Evolutionary conservation across 257 asterid species (phyloP).

Genomic region (Linderniella brevidens): DNA sequence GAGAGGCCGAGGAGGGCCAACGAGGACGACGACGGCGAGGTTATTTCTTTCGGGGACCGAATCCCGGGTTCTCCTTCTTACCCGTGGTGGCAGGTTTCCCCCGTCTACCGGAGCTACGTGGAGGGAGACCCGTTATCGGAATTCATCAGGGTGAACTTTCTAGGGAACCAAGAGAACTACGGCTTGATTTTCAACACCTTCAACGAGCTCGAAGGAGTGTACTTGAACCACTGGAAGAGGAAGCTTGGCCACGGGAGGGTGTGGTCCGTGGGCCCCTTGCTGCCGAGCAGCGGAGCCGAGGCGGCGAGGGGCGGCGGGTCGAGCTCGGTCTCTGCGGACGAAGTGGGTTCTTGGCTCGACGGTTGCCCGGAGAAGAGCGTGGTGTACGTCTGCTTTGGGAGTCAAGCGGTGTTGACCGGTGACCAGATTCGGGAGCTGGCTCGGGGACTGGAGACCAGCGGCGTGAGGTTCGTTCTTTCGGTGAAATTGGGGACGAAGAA

Average conservation of each 20-base stretch:
- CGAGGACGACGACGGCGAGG: constrained; percentile 13
- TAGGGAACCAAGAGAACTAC: constrained; percentile 18
- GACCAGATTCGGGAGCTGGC: constrained; percentile 38
- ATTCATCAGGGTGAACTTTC: constrained; percentile 17
- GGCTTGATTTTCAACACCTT: constrained; percentile 49
- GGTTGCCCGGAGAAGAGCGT: constrained; percentile 26
- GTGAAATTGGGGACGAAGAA: constrained; percentile 30
- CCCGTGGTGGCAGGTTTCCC: constrained; percentile 79
- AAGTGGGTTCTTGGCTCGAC: constrained; percentile 42
- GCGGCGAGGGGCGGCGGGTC: constrained; percentile 34
- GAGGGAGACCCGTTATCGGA: constrained; percentile 30
- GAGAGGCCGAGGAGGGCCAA: constrained; percentile 20
- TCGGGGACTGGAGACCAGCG: constrained; percentile 38
- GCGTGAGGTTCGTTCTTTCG: constrained; percentile 29
- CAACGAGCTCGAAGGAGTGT: constrained; percentile 22
- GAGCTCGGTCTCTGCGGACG: constrained; percentile 12
- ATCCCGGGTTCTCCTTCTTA: constrained; percentile 36
- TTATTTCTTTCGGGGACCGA: constrained; percentile 12
- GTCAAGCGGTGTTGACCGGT: constrained; percentile 52
- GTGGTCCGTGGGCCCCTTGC: constrained; percentile 59
- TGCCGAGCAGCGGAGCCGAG: constrained; percentile 20
- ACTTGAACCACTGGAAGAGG: constrained; percentile 22
- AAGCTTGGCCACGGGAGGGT: constrained; percentile 32
- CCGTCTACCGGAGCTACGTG: constrained; percentile 26
- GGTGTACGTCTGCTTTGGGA: constrained; percentile 61